Conservation (phyloP, 2,329 filamentous ascomycete genomes). For the Neurospora crassa region DNA sequence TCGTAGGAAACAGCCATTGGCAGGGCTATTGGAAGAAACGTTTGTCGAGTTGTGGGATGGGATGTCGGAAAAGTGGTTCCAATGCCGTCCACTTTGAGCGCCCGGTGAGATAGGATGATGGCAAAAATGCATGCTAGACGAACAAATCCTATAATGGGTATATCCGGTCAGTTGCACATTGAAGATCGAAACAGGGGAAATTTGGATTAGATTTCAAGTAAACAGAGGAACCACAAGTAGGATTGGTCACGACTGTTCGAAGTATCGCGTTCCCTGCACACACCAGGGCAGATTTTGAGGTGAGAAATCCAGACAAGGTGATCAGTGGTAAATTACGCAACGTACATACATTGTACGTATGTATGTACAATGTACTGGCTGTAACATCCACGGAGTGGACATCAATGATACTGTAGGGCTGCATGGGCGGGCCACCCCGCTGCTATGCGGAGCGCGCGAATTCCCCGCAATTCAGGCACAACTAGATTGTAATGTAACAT, state of each 20-base stretch:
- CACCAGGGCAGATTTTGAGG: not conserved
- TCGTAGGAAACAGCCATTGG: not conserved
- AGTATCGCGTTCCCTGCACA: not conserved
- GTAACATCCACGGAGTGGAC: not conserved
- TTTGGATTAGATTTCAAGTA: not conserved
- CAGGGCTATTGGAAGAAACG: not conserved
- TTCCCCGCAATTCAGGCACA: not conserved
- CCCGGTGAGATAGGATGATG: too few relatives aligned
- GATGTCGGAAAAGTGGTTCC: not conserved
- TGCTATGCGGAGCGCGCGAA: not conserved
- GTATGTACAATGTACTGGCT: not conserved
- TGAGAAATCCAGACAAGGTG: too few relatives aligned
- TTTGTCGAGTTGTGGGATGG: not conserved
- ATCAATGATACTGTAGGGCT: not conserved
- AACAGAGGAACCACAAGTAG: not conserved
- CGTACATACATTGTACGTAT: not conserved
- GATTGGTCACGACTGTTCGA: not conserved
- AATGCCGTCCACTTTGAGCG: not conserved
- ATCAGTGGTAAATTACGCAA: not conserved
- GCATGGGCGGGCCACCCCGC: not conserved
- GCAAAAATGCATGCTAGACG: too few relatives aligned
- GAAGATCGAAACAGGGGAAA: not conserved
- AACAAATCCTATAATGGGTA: too few relatives aligned
- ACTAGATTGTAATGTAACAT: not conserved
- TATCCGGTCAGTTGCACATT: not conserved